Evolutionary conservation across 495 filamentous ascomycete species (phyloP), one percentile per base, ranked within the genome.

Genomic region (Eremomyces bilateralis): DNA sequence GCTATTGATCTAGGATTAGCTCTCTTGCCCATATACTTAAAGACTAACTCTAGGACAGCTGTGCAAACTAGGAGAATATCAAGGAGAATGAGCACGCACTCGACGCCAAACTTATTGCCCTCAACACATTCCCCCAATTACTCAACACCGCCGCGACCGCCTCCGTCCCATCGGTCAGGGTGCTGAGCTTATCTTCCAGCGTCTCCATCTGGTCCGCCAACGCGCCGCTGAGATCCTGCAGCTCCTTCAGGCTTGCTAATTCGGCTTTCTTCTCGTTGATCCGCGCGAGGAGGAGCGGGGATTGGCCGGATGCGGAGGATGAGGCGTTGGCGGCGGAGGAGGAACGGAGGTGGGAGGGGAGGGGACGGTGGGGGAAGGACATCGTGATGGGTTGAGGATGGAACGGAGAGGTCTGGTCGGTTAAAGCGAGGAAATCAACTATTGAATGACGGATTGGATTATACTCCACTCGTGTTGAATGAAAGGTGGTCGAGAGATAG

Each of bases 121-220:
- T 67, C 15, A 97, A 63, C 34, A 97, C 84, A 51, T 83, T 90
- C 46, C 92, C 77, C 88, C 88, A 97, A 53, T 97, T 97, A 31
- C 78, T 68, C 41, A 97, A 57, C 13, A 97, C 88, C 31, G 73
- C 70, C 31, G 88, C 88, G 49, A 97, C 82, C 44, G 82, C 85
- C 76, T 95, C 81, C 21, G 88, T 92, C 28, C 88, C 88, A 53
- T 90, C 77, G 18, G 80, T 78, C 38, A 97, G 60, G 13, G 83
- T 97, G 19, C 67, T 59, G 29, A 97, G 58, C 54, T 93, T 94
- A 48, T 75, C 69, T 48, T 94, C 80, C 27, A 97, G 58, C 37
- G 71, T 69, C 51, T 90, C 71, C 88, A 97, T 93, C 54, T 94
- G 82, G 36, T 65, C 62, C 12, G 88, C 88, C 22, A 94, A 62